Evolutionary conservation across 2,329 filamentous ascomycete species (phyloP), one percentile per base, ranked within the genome.

Genomic region (Pseudopithomyces maydicus): DNA sequence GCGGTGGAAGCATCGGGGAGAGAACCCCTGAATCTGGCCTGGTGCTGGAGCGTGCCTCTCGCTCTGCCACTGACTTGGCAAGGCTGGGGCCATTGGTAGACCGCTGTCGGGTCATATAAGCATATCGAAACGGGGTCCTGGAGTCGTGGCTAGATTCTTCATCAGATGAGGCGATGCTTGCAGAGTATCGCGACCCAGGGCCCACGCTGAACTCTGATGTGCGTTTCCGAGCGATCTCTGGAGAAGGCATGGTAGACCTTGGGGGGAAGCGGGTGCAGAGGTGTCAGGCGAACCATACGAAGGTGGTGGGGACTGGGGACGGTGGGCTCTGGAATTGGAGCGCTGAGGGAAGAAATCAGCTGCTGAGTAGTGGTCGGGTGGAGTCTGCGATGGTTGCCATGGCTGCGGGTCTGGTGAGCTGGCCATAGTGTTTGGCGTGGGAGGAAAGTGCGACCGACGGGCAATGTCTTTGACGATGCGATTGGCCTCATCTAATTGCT

Each of bases 111-210:
- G 67, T 58, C 22, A 56, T 51, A 8, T 59, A 58, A 6, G 54
- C 45, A 14, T 66, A 49, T 36, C 57, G 52, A 20, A 51, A 36
- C 2, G 55, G 56, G 2, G 51, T 55, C 1, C 55, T 45, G 1
- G 64, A 68, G 5, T 60, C 56, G 38, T 54, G 58, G 35, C 58
- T 68, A 15, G 60, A 50, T 14, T 59, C 60, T 6, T 56, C 91
- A 95, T 74, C 85, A 95, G 51, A 95, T 90, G 77, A 92, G 94
- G 76, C 94, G 95, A 71, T 92, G 94, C 76, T 87, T 88, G 23
- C 90, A 90, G 67, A 97, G 94, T 77, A 92, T 92, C 65, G 93
- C 93, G 77, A 90, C 92, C 79, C 92, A 88, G 90, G 92, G 91
- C 50, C 64, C 15, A 69, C 63, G 51, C 68, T 73, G 38, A 72